A percentile compares a stretch with the other conserved stretches of the same genome.
Evolutionary conservation across 148 eudicot genomes (phyloP).

Genomic region (Rhododendron vialii): DNA sequence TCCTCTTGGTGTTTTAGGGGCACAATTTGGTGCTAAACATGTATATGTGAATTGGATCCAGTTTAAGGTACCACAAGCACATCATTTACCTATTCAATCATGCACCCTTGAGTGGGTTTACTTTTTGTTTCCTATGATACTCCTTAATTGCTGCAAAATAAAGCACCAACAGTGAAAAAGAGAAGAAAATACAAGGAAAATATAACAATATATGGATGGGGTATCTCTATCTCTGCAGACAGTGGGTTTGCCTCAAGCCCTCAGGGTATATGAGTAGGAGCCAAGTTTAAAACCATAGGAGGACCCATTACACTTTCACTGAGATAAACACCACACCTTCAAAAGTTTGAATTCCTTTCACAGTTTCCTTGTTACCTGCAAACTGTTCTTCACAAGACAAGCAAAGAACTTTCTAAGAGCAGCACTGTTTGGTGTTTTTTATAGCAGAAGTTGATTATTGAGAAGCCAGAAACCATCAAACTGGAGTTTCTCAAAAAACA

Average conservation of each 20-base stretch:
- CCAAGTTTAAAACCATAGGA: slow-evolving; percentile 26
- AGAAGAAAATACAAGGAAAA: neutral
- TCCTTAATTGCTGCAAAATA: neutral
- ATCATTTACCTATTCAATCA: neutral
- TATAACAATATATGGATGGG: slow-evolving; percentile 18
- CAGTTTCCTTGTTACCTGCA: neutral
- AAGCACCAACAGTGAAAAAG: neutral
- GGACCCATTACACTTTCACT: slow-evolving; percentile 14
- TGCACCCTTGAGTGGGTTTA: neutral
- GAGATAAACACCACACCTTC: slow-evolving; percentile 41
- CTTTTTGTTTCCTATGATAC: neutral
- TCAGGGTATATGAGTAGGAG: slow-evolving; percentile 37
- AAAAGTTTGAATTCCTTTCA: neutral
- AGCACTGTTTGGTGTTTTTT: neutral
- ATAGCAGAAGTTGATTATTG: neutral
- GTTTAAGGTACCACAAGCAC: slow-evolving; percentile 13
- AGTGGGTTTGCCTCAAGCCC: slow-evolving; percentile 48
- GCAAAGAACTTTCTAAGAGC: neutral
- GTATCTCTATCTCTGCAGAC: slow-evolving; percentile 61
- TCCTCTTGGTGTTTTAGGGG: no score
- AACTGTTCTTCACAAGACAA: neutral
- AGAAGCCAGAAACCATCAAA: neutral
- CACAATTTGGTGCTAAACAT: neutral
- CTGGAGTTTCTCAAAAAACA: neutral
- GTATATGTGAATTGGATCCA: neutral